Percentiles rank a stretch among this genome's conserved stretches.
Conservation (phyloP, 192 early-diverging fungal genomes). For the Entomortierella chlamydospora region DNA sequence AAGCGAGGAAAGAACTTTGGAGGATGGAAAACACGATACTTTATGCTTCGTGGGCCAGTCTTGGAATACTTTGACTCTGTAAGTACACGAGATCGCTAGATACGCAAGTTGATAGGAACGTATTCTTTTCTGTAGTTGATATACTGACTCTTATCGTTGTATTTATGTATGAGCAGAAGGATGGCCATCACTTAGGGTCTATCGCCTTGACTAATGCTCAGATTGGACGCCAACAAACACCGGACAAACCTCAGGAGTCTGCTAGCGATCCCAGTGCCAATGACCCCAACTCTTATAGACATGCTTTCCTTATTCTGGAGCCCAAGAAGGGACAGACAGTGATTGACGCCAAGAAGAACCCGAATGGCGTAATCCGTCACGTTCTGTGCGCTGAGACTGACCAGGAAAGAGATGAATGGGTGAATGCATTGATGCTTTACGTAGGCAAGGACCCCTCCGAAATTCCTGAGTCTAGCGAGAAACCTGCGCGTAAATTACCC, state of each 20-base stretch:
- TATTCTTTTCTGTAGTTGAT: neutral
- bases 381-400: conserved; percentile 93
- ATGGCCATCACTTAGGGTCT: conserved; percentile 74
- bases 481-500: conserved; percentile 18
- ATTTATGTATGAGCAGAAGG: conserved; percentile 62
- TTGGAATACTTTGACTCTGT: conserved; percentile 88
- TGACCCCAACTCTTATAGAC: conserved; percentile 77
- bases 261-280: conserved; percentile 12
- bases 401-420: conserved; percentile 92
- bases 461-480: conserved; percentile 7
- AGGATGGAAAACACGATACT: conserved; percentile 95
- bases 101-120: neutral
- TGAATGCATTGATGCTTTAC: conserved; percentile 72
- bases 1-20: conserved; percentile 98
- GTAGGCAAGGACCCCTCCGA: conserved; percentile 42
- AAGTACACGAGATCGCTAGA: conserved; percentile 20
- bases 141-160: neutral
- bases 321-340: conserved; percentile 72
- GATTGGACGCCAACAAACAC: conserved; percentile 69
- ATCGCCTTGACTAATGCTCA: conserved; percentile 83
- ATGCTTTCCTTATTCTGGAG: conserved; percentile 92
- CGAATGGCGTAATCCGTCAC: conserved; percentile 63
- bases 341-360: conserved; percentile 39
- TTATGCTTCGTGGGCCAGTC: conserved; percentile 73
- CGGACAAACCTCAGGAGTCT: conserved; percentile 28